Evolutionary conservation across 352 stramenopile genomes (phyloP), one percentile per base, ranked within the genome.

Genomic region (Blastocystis sp.): DNA sequence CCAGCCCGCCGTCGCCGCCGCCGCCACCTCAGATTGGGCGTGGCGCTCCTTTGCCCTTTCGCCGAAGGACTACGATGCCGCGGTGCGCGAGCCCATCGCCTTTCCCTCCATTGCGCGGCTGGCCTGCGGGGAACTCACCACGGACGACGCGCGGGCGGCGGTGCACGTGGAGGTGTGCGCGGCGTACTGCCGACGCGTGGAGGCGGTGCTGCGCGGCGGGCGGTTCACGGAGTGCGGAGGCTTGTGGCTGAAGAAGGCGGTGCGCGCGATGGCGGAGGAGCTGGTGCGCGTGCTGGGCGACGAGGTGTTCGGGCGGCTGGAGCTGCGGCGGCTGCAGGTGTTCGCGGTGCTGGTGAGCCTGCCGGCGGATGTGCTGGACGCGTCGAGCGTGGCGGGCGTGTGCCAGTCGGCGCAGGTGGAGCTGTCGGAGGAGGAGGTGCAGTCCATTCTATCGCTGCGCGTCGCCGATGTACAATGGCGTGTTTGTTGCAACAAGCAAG

Each of bases 211-310:
- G 17, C 7, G 40, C n/a, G n/a, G 69, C n/a, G 42, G 48, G 14
- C 24, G 60, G 3, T 84, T 84, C 54, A 84, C 74, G 1, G 74
- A 84, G 54, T 84, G 74, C 24, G 74, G 74, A 1, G 74, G 74
- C 10, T 4, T 84, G 74, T 45, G 65, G 19, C 21, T 84, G 28
- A 62, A 63, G 54, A 62, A 59, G 14, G 52, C 69, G 59, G 74
- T 84, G 21, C 19, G 74, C 4, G 34, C 21, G 17, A 19, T 70
- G 52, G 21, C 40, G 40, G 64, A 74, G 34, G 64, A 52, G 64
- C 45, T 74, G 43, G 54, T 68, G 40, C 21, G 42, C 14, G 17
- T n/a, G 21, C n/a, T 84, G 74, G 24, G 54, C 19, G 59, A 66
- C 21, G 64, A 74, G 21, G 64, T 74, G 28, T 52, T 52, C 38